Base-by-base conservation (phyloP, 2,329 filamentous ascomycete genomes). In the Aureobasidium sp. region DNA sequence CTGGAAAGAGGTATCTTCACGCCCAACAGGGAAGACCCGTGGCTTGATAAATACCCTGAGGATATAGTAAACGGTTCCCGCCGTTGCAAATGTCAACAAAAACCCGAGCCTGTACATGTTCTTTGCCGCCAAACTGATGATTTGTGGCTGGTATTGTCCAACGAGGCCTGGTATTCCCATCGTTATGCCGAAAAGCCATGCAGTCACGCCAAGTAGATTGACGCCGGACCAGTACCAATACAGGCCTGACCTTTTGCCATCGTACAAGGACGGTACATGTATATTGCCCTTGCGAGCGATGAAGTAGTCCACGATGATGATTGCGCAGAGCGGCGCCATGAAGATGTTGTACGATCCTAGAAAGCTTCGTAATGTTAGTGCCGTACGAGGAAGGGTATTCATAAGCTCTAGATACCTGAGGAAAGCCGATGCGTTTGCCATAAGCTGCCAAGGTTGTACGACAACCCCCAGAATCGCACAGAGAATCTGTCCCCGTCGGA, bases 371-470 rank as follows among this genome's bases (percentile, higher is more conserved):
- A 7, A 34, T 11, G 29, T 34, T 31, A 53, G 49, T 31, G 22
- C 2, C 15, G 17, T 37, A 25, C 11, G 3, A 17, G 11, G 11
- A 17, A 17, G 9, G 5, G 22, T 17, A 0, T 25, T 14, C 6
- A 36, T 27, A 8, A 22, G 5, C 15, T 25, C 6, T 1, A 25
- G n/a, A 20, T 39, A 36, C 34, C 49, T 53, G 1, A 78, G 66
- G 64, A 79, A 78, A 12, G 70, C 71, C 14, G 69, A 64, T 0
- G 77, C 77, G 2, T 69, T 75, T 29, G 71, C 70, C 51, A 79
- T 70, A 2, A 80, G 70, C 44, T 77, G 71, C 77, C 77, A 79
- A 0, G 77, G 77, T 14, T 76, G 71, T 6, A 77, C 68, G 0
- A 71, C 67, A 7, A 71, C 68, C 7, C 71, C 71, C 9, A 78